Base-by-base conservation (phyloP, 192 early-diverging fungal species). In the Radiomyces spectabilis region DNA sequence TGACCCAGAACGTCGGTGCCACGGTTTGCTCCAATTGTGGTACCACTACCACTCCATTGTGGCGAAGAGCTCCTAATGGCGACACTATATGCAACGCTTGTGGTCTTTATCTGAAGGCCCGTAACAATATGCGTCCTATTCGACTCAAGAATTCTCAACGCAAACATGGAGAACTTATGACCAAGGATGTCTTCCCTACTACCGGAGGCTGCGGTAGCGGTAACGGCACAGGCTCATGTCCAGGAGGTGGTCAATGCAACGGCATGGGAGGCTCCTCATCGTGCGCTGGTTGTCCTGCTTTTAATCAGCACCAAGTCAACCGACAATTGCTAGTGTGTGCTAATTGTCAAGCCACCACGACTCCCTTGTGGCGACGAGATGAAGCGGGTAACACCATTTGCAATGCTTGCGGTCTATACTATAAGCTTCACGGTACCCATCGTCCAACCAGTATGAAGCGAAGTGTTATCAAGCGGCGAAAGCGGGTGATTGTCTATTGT, bases 71-170 rank as follows among this genome's bases (percentile, higher is more conserved):
- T 53, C 79, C 81, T 15, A 77, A 79, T 37, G 95, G 94, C 52
- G 85, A 91, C 42, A 84, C 91, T 12, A 86, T 98, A 38, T 98
- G 95, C 66, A 98, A 98, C 53, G 94, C 94, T 1, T 98, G 95
- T 70, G 95, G 77, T n/a, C 60, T 79, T 27, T 79, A 79, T 51
- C 57, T 62, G 47, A 79, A 78, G 42, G 75, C 75, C 22, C 53
- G 69, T 27, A 74, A 78, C 31, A 60, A 68, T 31, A 57, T 66
- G 35, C 60, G 75, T 22, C 75, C 75, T 30, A 63, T 57, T 25
- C 71, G 65, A 58, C 65, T 78, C 13, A 79, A 79, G 26, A 19
- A 37, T 7, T 69, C 72, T 52, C 43, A 54, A 21, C 61, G 69
- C 38, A 79, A 79, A 27, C 30, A 49, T 30, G 55, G 39, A 33